Percentiles rank a stretch among this genome's conserved stretches.
phyloP scores from a whole-genome alignment of 1,284 basidiomycete genomes.

The Puccinia triticina region DNA sequence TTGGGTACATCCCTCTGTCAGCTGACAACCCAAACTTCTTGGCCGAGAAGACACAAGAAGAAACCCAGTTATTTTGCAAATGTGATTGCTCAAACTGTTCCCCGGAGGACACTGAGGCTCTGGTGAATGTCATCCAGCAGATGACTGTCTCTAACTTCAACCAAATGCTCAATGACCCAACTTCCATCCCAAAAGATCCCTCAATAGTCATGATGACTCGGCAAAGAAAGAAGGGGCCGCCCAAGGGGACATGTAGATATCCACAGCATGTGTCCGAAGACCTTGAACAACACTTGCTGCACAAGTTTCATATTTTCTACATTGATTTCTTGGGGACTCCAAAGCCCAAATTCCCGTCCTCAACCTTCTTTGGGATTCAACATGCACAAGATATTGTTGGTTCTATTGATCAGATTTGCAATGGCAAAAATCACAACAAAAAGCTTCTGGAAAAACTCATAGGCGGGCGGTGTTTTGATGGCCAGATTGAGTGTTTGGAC shows the following conservation, averaged over 20 bases:
- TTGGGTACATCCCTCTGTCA: neutral
- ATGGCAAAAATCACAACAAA: neutral
- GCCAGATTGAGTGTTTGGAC: neutral
- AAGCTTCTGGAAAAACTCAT: neutral
- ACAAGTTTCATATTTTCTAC: neutral
- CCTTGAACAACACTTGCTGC: neutral
- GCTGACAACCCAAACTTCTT: neutral
- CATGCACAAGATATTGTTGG: neutral
- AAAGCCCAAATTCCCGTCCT: neutral
- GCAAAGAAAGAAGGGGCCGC: neutral
- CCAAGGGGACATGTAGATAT: neutral
- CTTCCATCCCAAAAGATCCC: neutral
- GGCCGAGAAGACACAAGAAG: neutral
- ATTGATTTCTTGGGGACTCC: neutral
- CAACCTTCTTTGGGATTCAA: neutral
- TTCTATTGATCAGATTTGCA: neutral
- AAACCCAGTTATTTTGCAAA: neutral
- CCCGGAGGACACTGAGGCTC: neutral
- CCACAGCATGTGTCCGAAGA: neutral
- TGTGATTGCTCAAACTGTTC: slow-evolving; percentile 20
- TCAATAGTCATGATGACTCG: neutral
- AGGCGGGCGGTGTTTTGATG: neutral
- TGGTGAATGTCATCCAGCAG: neutral
- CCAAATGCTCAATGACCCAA: neutral
- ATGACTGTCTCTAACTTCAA: neutral